These are phyloP conservation scores for Hypomyces rosellus DNA, from an alignment of 2,329 filamentous ascomycete species.

Conservation along the genomic window DNA sequence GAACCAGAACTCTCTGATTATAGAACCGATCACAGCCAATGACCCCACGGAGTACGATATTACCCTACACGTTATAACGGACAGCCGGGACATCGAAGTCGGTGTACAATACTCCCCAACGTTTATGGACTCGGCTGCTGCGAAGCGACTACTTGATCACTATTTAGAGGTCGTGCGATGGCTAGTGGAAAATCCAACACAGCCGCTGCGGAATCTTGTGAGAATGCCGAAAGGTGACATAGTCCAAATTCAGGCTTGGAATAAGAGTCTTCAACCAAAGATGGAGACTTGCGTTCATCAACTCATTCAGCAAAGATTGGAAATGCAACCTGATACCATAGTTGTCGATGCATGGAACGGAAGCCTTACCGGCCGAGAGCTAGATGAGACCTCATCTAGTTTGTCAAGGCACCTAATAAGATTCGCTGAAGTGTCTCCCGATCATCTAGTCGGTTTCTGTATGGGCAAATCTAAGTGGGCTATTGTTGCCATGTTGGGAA, in stretches of 20 bases:
- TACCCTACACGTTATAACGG: background rate
- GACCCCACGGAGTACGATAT: constrained; percentile 5
- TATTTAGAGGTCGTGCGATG: background rate
- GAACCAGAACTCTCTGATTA: background rate
- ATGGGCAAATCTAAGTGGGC: too few species aligned
- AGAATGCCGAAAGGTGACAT: background rate
- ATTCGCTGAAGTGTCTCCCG: too few species aligned
- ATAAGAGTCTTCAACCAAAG: background rate
- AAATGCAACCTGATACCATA: background rate
- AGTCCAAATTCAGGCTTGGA: background rate
- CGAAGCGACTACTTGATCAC: background rate
- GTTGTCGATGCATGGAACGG: background rate
- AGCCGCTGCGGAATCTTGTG: background rate
- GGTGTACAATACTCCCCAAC: background rate
- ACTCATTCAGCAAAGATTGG: background rate
- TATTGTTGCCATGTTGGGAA: background rate
- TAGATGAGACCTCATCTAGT: too few species aligned
- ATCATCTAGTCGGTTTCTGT: too few species aligned
- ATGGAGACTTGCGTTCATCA: background rate
- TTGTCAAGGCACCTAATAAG: too few species aligned
- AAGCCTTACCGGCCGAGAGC: background rate
- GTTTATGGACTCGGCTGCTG: background rate
- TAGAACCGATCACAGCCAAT: background rate
- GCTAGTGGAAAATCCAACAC: background rate
- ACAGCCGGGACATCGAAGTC: background rate